Evolutionary conservation across 305 asterid species (phyloP).

Genomic region (Fraxinus velutina): DNA sequence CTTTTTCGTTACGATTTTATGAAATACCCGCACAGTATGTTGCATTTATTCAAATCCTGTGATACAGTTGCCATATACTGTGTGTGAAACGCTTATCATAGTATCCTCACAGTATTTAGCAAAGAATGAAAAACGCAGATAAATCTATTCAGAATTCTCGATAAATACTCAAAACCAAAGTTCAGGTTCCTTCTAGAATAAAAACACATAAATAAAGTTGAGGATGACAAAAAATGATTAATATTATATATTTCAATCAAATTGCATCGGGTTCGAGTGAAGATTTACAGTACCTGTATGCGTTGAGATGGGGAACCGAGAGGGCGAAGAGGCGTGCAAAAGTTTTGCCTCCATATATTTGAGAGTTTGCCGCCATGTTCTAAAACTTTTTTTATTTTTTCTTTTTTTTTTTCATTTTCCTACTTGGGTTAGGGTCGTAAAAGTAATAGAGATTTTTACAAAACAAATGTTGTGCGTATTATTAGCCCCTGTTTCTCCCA

Average conservation of each 20-base stretch:
- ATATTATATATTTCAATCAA: neutral
- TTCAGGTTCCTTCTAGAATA: neutral
- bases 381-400: neutral
- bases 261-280: neutral
- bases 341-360: slow-evolving; percentile 5
- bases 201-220: neutral
- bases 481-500: neutral
- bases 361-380: slow-evolving; percentile 11
- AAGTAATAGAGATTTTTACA: neutral
- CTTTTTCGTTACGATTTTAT: neutral
- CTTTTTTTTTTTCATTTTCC: neutral
- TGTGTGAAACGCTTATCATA: neutral
- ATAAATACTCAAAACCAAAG: neutral
- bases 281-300: neutral
- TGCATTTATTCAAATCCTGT: neutral
- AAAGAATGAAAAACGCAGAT: neutral
- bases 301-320: neutral
- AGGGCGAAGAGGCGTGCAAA: neutral
- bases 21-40: neutral
- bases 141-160: neutral
- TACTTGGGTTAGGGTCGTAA: neutral
- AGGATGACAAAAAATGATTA: neutral
- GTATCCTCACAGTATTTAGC: neutral
- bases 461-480: neutral
- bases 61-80: neutral